Evolutionary conservation across 1,139 yeast species (phyloP).

Genomic region (Schizosaccharomyces versatilis): DNA sequence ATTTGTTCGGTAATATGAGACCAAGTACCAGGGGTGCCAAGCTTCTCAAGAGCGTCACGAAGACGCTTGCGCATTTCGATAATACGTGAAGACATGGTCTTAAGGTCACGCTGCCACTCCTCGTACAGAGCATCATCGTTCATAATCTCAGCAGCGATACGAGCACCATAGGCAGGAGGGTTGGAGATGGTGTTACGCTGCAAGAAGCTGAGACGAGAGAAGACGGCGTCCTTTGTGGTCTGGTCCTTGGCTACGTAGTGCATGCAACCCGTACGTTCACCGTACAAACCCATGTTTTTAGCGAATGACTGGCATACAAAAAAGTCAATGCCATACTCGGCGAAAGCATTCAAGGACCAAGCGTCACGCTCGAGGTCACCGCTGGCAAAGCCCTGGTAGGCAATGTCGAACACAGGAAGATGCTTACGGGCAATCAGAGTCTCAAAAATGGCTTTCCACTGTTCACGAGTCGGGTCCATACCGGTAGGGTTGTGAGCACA

Average conservation of each 20-base stretch:
- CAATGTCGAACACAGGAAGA: conserved; percentile 68
- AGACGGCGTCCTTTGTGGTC: conserved; percentile 25
- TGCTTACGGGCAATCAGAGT: conserved; percentile 34
- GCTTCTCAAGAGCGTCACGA: conserved; percentile 29
- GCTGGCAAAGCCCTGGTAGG: conserved; percentile 82
- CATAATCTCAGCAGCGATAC: conserved; percentile 59
- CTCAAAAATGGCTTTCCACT: conserved; percentile 54
- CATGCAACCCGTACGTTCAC: conserved; percentile 87
- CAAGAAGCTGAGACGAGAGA: conserved; percentile 58
- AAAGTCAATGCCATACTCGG: conserved; percentile 27
- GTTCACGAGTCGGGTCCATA: conserved; percentile 58
- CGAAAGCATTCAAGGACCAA: conserved; percentile 26
- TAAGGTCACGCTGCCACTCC: conserved; percentile 64
- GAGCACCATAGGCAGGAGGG: conserved; percentile 87
- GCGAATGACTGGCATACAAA: conserved; percentile 81
- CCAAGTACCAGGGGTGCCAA: conserved; percentile 48
- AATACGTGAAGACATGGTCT: conserved; percentile 56
- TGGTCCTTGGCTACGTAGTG: conserved; percentile 27
- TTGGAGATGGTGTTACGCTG: conserved; percentile 78
- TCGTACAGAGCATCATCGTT: conserved; percentile 36
- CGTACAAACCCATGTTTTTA: conserved; percentile 89
- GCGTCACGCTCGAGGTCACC: conserved; percentile 39
- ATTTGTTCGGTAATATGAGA: conserved; percentile 69
- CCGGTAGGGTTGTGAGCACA: conserved; percentile 97
- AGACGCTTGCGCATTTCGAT: conserved; percentile 41